A percentile compares a stretch with the other conserved stretches of the same genome.
Evolutionary conservation across 1,139 yeast species (phyloP).

Genomic region (Cylindricascospora bacillispora): DNA sequence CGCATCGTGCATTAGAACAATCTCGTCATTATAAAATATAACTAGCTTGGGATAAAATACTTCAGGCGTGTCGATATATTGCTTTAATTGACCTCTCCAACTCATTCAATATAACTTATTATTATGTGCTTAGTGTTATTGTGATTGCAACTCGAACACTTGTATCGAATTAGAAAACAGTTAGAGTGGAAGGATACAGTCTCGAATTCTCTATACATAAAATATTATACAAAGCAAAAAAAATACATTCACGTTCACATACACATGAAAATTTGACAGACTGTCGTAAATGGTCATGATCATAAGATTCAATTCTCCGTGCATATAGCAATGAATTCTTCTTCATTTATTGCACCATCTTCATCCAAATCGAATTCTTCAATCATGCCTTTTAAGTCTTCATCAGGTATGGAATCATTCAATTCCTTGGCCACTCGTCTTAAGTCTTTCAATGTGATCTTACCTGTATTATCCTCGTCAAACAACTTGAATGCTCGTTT

Average conservation of each 20-base stretch:
- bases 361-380: constrained; percentile 95
- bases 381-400: constrained; percentile 91
- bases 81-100: constrained; percentile 23
- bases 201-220: too few relatives aligned
- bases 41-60: constrained; percentile 21
- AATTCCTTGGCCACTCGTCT: constrained; percentile 85
- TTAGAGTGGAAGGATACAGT: too few relatives aligned
- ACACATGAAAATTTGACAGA: too few relatives aligned
- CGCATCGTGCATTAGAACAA: constrained; percentile 44
- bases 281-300: too few relatives aligned
- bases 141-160: too few relatives aligned
- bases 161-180: too few relatives aligned
- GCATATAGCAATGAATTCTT: constrained; percentile 85
- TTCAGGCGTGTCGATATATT: constrained; percentile 30
- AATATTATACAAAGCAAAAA: too few relatives aligned
- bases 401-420: constrained; percentile 87
- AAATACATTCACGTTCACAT: too few relatives aligned
- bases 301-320: constrained; percentile 36
- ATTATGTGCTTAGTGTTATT: too few relatives aligned
- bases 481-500: constrained; percentile 80
- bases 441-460: constrained; percentile 67
- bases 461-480: constrained; percentile 83
- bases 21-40: constrained; percentile 36
- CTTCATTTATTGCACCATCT: constrained; percentile 89
- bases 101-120: too few relatives aligned